Conservation (phyloP, 1,284 basidiomycete species). For the Ceratorhiza oryzae-sativae region DNA sequence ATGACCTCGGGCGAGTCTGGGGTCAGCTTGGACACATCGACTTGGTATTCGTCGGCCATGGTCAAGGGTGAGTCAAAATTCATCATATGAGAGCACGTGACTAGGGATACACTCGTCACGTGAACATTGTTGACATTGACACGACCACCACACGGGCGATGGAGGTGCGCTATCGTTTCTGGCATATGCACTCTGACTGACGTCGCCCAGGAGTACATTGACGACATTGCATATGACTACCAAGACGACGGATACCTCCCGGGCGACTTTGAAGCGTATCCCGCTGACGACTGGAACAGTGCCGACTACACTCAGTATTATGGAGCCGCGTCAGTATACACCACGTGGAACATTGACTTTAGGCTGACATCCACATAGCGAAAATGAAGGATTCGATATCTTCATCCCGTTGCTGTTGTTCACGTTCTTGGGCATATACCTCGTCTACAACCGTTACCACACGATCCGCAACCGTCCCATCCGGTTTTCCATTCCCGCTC, state of each 20-base stretch:
- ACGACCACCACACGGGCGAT: conserved; percentile 25
- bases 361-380: neutral
- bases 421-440: conserved; percentile 24
- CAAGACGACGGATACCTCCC: conserved; percentile 1
- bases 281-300: conserved; percentile 10
- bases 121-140: conserved; percentile 13
- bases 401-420: conserved; percentile 22
- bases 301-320: conserved; percentile 25
- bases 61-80: conserved; percentile 33
- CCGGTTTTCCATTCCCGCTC: conserved; percentile 14
- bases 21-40: conserved; percentile 83
- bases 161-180: neutral
- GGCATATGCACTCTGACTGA: neutral
- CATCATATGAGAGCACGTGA: conserved; percentile 16
- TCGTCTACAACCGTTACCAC: conserved; percentile 32
- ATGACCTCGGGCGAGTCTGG: conserved; percentile 96
- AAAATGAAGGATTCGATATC: conserved; percentile 26
- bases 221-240: conserved; percentile 10
- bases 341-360: neutral
- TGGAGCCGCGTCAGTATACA: conserved; percentile 12
- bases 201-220: neutral
- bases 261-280: conserved; percentile 9
- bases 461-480: conserved; percentile 19
- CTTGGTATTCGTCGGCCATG: conserved; percentile 50
- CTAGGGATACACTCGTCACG: neutral